Base-by-base conservation (phyloP, 78 protist genomes). In the Dictyostelium capitatum region DNA sequence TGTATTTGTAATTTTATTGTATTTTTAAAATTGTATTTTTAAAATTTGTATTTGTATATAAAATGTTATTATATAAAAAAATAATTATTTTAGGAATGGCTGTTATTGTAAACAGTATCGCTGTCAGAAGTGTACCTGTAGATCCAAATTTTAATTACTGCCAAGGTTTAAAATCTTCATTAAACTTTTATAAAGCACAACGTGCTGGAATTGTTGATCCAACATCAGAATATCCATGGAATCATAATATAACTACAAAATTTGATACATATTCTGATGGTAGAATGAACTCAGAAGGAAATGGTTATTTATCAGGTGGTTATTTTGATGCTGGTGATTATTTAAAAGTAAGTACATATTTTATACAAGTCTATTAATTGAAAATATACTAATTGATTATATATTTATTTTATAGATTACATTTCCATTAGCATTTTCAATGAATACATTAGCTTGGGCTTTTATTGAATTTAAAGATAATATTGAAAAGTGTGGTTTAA, bases 271-370 rank as follows among this genome's bases (percentile, higher is more conserved):
- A 51, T 51, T 14, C 10, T 51, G 56, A 51, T 12, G 43, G 43
- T 37, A 8, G 15, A 12, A 14, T 51, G 7, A 19, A 59, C 3
- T 10, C 10, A 9, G 6, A 59, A 7, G 69, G 69, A 19, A 59
- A 59, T 59, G 69, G 69, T 59, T 15, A 17, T 19, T 59, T 59
- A 59, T 59, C 69, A 3, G 69, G 69, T 19, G 69, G 69, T 59
- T 59, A 59, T 59, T 59, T 59, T 59, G 23, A 59, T 19, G 69
- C 15, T n/a, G 69, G 69, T 7, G 23, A 19, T 3, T 59, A 59
- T 59, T 1, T 59, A 15, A 59, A 59, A 59, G 11, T 19, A 15
- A 3, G n/a, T 51, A 51, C 15, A 51, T 51, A 14, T 51, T 51
- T 51, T 51, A 51, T 14, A 51, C 5, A 48, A 48, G 53, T 48